These are phyloP conservation scores for Phlebiopsis flavidoalba DNA, from an alignment of 768 basidiomycete genomes.

Conservation along the genomic window DNA sequence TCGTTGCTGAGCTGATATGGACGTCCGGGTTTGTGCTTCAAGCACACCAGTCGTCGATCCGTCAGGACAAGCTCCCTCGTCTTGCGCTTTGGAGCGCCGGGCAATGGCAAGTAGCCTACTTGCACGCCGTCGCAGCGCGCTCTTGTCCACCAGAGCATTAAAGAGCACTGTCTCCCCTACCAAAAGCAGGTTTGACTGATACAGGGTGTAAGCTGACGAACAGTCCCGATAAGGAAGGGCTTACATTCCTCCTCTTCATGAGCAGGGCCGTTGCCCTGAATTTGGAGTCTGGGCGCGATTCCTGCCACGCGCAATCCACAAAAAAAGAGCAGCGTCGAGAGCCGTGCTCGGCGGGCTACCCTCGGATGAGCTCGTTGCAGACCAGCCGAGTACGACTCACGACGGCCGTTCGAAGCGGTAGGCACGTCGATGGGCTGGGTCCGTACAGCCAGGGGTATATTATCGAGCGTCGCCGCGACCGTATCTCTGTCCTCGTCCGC, in stretches of 20 bases:
- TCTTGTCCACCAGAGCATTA: slow-evolving; percentile 48
- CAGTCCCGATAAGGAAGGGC: background rate
- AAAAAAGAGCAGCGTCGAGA: slow-evolving; percentile 27
- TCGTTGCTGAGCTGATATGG: slow-evolving; percentile 47
- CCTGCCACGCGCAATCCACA: slow-evolving; percentile 47
- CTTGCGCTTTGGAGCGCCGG: slow-evolving; percentile 44
- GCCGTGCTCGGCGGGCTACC: slow-evolving; percentile 35
- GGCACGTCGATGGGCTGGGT: slow-evolving; percentile 25
- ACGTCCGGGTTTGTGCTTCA: slow-evolving; percentile 41
- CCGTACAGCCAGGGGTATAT: slow-evolving; percentile 9
- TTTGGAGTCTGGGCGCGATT: slow-evolving; percentile 48
- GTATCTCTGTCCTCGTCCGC: slow-evolving; percentile 18
- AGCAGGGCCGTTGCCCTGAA: slow-evolving; percentile 40
- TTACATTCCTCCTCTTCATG: slow-evolving; percentile 36
- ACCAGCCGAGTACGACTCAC: slow-evolving; percentile 30
- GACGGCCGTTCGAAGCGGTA: slow-evolving; percentile 12
- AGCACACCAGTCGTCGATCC: slow-evolving; percentile 48
- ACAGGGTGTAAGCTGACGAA: background rate
- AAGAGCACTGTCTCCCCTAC: slow-evolving; percentile 45
- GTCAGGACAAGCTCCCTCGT: slow-evolving; percentile 54
- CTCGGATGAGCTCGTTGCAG: slow-evolving; percentile 45
- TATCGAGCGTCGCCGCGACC: slow-evolving; percentile 12
- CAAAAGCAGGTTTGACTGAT: slow-evolving; percentile 31
- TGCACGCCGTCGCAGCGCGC: slow-evolving; percentile 49
- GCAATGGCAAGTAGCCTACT: slow-evolving; percentile 50